Evolutionary conservation across 2,329 filamentous ascomycete genomes (phyloP), one percentile per base, ranked within the genome.

Genomic region (Teratosphaeria pseudoeucalypti): DNA sequence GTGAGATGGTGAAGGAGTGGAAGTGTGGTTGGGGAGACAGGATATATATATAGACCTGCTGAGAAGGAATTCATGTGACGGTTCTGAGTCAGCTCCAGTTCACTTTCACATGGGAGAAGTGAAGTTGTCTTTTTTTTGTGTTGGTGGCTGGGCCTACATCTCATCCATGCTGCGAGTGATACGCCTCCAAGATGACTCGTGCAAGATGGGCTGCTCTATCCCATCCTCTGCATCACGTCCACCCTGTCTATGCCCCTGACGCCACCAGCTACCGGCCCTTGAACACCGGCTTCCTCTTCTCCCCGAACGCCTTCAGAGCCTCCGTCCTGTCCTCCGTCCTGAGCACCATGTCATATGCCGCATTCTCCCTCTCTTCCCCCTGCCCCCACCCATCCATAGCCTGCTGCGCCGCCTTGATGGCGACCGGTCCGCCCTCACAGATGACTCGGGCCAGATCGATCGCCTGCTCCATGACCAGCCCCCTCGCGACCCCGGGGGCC

Each of bases 361-460:
- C 81, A 73, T 91, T 92, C 78, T 97, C 94, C n/a, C 86, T 83
- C 70, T 83, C 83, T 76, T 94, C 88, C 4, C 81, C 82, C 64
- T 76, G 69, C 63, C 77, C 81, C 76, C 72, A 90, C 73, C 82
- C 84, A 57, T 82, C 81, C 1, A 97, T 87, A 1, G 92, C 92
- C 73, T 85, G 81, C 71, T 97, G 77, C 2, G 86, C 92, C 57
- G 90, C 87, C 63, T 87, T 82, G 34, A 95, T 81, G 0, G 92
- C 92, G 60, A 96, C 79, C 0, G 94, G 94, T 0, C 89, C 94
- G 32, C 92, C 91, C 74, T 95, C 87, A 72, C 90, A 96, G 57
- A 97, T 95, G 73, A 91, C 88, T 65, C 82, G 78, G 0, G 92
- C 92, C 61, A 97, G 76, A 65, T 84, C 81, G 43, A 97, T 83